Base-by-base conservation (phyloP, 306 rosid genomes). In the Hippophae tibetana region DNA sequence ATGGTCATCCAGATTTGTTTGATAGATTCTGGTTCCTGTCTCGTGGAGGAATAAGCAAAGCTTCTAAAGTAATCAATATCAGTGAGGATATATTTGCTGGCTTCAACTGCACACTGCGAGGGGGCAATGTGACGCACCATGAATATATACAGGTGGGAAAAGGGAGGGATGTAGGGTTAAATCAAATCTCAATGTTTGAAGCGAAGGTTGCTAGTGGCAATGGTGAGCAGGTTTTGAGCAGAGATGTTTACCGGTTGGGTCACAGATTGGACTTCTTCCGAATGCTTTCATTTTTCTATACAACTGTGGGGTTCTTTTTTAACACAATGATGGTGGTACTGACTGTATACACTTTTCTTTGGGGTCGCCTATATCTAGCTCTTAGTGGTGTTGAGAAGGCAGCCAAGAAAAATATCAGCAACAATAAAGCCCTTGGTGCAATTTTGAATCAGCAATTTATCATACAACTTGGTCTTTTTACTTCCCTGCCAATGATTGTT, bases 11-110 rank as follows among this genome's bases (percentile, higher is more conserved):
- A 0, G 97, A 90, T 62, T 89, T 90, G 56, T 90, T 90, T 74
- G 97, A 90, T 71, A 77, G 95, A 65, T 90, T 90, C 77, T 90
- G 97, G 97, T 90, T 90, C 76, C 25, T 84, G 82, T 61, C 71
- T 61, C 82, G 95, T 44, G 97, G 97, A 57, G 97, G 97, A 61
- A 58, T 90, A 59, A 87, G 97, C 82, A 90, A 90, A 78, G 97
- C 95, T 65, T 90, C 97, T 9, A 84, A 69, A 78, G 89, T 85
- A 69, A 90, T 90, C 72, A 90, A 90, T 71, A 87, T 90, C 63
- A 90, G 96, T 61, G 97, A 90, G 84, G 97, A 90, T 72, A 90
- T 90, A 69, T 90, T 82, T 83, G 94, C 89, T 58, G 97, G 97
- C 72, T 90, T 87, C 85, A 90, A 87, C 61, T 90, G 97, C 77